Percentiles rank a stretch among this genome's conserved stretches.
Conservation (phyloP, 1,284 basidiomycete species). For the Marasmius oreades region DNA sequence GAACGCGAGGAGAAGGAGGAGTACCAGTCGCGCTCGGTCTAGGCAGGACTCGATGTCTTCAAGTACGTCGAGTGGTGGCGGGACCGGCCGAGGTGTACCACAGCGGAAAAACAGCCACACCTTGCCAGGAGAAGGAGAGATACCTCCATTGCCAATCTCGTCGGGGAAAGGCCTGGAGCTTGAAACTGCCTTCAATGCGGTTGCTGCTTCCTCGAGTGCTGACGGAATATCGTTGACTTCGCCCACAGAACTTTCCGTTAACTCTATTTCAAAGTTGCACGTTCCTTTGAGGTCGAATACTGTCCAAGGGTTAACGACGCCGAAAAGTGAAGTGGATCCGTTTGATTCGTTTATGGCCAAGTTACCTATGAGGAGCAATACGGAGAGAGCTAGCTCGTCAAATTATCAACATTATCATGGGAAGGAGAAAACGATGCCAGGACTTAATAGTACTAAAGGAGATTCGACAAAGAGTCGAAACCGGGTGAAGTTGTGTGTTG, state of each 20-base stretch:
- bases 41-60: not conserved
- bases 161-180: not conserved
- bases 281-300: not conserved
- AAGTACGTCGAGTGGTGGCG: not conserved
- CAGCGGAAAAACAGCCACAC: not conserved
- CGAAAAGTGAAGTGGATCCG: not conserved
- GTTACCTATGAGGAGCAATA: not conserved
- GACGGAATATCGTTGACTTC: not conserved
- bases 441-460: slow-evolving; percentile 16
- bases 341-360: not conserved
- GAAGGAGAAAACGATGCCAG: not conserved
- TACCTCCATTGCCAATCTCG: not conserved
- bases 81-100: not conserved
- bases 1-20: not conserved
- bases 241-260: not conserved
- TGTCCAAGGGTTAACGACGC: not conserved
- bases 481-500: slow-evolving; percentile 50
- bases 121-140: not conserved
- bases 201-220: not conserved
- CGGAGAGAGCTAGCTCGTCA: slow-evolving; percentile 21
- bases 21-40: not conserved
- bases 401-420: slow-evolving; percentile 24
- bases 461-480: slow-evolving; percentile 20
- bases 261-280: not conserved
- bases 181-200: not conserved